Evolutionary conservation across 306 rosid genomes (phyloP).

Genomic region (Fragaria iinumae): DNA sequence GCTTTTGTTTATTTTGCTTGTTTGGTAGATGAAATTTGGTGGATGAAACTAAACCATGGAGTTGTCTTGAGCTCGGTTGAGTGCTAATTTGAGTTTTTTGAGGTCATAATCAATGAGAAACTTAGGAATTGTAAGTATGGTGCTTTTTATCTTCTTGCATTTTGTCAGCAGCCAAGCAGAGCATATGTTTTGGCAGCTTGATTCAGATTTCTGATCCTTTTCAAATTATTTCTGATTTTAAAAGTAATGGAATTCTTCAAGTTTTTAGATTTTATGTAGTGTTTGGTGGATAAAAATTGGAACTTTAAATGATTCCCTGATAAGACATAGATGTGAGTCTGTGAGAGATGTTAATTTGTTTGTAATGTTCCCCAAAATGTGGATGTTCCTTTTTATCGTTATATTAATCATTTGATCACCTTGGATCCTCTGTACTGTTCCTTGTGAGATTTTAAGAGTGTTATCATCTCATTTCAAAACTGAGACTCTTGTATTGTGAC

Average conservation of each 20-base stretch:
- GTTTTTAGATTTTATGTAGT: constrained; percentile 23
- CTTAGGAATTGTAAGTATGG: constrained; percentile 15
- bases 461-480: neutral
- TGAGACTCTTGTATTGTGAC: constrained; percentile 2
- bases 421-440: constrained; percentile 12
- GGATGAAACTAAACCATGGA: constrained; percentile 37
- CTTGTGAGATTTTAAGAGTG: neutral
- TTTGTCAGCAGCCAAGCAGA: constrained; percentile 42
- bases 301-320: constrained; percentile 7
- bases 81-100: constrained; percentile 31
- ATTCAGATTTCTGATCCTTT: constrained; percentile 34
- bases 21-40: constrained; percentile 22
- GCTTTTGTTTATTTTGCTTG: constrained; percentile 22
- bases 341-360: constrained; percentile 2
- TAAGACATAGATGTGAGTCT: neutral
- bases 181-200: constrained; percentile 36
- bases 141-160: constrained; percentile 31
- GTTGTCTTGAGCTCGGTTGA: constrained; percentile 48
- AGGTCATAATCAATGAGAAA: constrained; percentile 9
- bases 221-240: constrained; percentile 13
- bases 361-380: neutral
- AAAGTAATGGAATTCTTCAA: constrained; percentile 16
- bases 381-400: neutral
- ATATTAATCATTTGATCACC: constrained; percentile 4
- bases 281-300: constrained; percentile 18